A percentile compares a stretch with the other conserved stretches of the same genome.
These are phyloP conservation scores for Ganoderma multipileum DNA, from an alignment of 1,284 basidiomycete genomes.

Conservation along the genomic window DNA sequence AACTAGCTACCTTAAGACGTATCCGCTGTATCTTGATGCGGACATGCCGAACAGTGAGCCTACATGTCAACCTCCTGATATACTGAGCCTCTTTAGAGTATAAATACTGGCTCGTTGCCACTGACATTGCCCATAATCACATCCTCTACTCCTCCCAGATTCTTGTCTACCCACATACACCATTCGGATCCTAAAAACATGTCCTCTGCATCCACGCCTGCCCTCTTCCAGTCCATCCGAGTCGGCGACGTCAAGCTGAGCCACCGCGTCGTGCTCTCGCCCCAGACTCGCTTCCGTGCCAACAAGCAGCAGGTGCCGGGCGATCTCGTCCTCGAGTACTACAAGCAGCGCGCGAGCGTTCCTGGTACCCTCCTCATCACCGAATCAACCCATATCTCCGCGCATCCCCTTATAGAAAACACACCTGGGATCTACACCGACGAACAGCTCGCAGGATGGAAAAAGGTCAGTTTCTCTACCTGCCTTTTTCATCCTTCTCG, in stretches of 20 bases:
- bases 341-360: slow-evolving; percentile 50
- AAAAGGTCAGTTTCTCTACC: slow-evolving; percentile 38
- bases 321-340: slow-evolving; percentile 50
- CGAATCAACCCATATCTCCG: slow-evolving; percentile 53
- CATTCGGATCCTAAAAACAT: background rate
- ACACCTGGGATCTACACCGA: slow-evolving; percentile 52
- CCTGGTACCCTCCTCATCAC: slow-evolving; percentile 57
- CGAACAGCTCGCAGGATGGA: slow-evolving; percentile 56
- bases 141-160: background rate
- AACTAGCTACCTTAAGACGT: too few species aligned
- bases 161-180: background rate
- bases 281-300: slow-evolving; percentile 51
- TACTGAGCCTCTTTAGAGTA: background rate
- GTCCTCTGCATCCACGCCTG: slow-evolving; percentile 12
- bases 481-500: background rate
- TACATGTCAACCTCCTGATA: background rate
- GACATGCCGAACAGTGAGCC: too few species aligned
- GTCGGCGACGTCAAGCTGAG: slow-evolving; percentile 49
- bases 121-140: background rate
- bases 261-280: slow-evolving; percentile 57
- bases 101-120: background rate
- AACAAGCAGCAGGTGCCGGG: slow-evolving; percentile 35
- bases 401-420: slow-evolving; percentile 44
- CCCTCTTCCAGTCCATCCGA: slow-evolving; percentile 52
- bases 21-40: background rate